Percentiles rank a stretch among this genome's conserved stretches.
Evolutionary conservation across 2,329 filamentous ascomycete genomes (phyloP).

Genomic region (Sordariomycetes sp.): DNA sequence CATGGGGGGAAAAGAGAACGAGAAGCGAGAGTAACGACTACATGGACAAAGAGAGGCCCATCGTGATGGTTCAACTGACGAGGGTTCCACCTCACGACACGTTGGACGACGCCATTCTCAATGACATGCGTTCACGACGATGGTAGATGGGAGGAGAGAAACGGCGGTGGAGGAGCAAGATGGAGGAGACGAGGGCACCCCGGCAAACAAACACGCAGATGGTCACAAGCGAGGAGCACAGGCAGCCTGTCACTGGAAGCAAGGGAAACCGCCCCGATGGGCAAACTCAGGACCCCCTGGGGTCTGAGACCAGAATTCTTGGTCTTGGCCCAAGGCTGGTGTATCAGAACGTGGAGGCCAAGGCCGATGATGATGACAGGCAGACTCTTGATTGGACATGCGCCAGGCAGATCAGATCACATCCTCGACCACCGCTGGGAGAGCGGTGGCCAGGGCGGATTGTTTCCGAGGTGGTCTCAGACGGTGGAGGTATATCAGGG

Average conservation of each 20-base stretch:
- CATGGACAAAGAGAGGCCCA: neutral
- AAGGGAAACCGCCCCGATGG: neutral
- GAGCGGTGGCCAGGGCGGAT: no score
- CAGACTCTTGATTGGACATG: neutral
- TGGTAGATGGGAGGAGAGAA: conserved; percentile 3
- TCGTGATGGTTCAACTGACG: neutral
- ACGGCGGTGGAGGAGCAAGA: neutral
- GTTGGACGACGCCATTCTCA: neutral
- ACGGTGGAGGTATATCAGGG: conserved; percentile 12
- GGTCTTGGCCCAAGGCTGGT: neutral
- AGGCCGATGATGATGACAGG: neutral
- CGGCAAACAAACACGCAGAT: neutral
- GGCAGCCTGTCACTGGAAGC: neutral
- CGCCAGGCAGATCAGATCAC: neutral
- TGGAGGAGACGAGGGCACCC: neutral
- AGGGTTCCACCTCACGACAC: neutral
- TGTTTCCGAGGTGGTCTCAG: conserved; percentile 8
- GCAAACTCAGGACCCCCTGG: neutral
- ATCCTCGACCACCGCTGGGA: neutral
- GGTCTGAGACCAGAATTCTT: neutral
- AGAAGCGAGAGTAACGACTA: neutral
- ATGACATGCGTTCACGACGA: conserved; percentile 1
- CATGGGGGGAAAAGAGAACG: neutral
- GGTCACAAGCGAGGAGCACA: neutral
- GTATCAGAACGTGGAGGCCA: neutral